Conservation (phyloP, 208 protist species). For the Zelonia costaricensis region DNA sequence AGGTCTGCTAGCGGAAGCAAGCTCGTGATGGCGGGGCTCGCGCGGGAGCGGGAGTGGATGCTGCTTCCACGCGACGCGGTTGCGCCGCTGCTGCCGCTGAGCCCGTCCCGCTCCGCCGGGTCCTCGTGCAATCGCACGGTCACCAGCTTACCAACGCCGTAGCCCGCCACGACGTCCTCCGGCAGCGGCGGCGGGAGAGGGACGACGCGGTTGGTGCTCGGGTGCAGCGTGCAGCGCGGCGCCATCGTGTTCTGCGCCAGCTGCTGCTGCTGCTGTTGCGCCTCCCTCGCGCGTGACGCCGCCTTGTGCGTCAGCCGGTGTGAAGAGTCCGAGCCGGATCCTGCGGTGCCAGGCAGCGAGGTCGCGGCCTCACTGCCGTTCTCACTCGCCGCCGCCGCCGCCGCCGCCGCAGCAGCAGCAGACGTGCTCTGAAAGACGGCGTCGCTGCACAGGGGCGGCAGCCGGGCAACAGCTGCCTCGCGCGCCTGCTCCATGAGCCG, state of each 20-base stretch:
- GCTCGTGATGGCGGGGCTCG: too few species aligned
- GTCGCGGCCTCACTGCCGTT: too few species aligned
- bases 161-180: constrained; percentile 7
- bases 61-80: too few species aligned
- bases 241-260: constrained; percentile 1
- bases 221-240: constrained; percentile 5
- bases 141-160: constrained; percentile 10
- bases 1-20: too few species aligned
- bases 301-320: background rate
- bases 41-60: too few species aligned
- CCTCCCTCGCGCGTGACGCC: background rate
- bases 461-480: constrained; percentile 7
- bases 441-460: constrained; percentile 11
- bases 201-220: constrained; percentile 15
- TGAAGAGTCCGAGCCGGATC: background rate
- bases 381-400: too few species aligned
- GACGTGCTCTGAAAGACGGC: background rate
- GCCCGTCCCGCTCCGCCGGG: background rate
- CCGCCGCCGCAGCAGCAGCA: too few species aligned
- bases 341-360: background rate
- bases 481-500: constrained; percentile 10
- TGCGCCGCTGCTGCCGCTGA: background rate
- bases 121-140: background rate
- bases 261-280: background rate
- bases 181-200: constrained; percentile 12